Conservation (phyloP, 1,284 basidiomycete genomes). For the Cutaneotrichosporon arboriforme region DNA sequence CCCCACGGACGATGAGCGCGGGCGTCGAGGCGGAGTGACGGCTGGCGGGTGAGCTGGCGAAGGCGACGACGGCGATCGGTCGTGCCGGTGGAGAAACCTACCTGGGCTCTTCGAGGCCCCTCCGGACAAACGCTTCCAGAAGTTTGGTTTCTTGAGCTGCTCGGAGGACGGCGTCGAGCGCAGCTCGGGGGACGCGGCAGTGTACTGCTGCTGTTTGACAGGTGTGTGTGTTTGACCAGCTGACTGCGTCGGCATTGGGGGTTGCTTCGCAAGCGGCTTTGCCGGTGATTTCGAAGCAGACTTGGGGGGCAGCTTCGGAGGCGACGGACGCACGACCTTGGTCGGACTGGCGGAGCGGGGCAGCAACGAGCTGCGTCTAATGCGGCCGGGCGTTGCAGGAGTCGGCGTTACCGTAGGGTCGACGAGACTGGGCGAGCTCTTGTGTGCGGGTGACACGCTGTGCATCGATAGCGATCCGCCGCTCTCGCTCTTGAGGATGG, state of each 20-base stretch:
- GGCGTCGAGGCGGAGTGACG: conserved; percentile 10
- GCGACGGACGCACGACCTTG: background rate
- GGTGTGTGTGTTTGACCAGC: too few relatives aligned
- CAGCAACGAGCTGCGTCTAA: background rate
- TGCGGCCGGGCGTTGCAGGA: background rate
- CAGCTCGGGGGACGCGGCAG: background rate
- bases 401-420: background rate
- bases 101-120: background rate
- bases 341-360: conserved; percentile 3
- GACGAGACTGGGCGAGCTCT: conserved; percentile 12
- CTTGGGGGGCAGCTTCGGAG: background rate
- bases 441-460: conserved; percentile 3
- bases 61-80: background rate
- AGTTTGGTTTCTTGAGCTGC: conserved; percentile 8
- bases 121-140: conserved; percentile 8
- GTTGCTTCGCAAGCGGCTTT: background rate
- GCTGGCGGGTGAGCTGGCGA: background rate
- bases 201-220: background rate
- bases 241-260: too few relatives aligned
- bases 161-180: conserved; percentile 3
- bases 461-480: conserved; percentile 1
- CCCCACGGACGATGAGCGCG: conserved; percentile 26
- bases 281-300: background rate
- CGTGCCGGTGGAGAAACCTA: background rate
- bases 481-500: conserved; percentile 4